Evolutionary conservation across 352 stramenopile species (phyloP), one percentile per base, ranked within the genome.

Genomic region (Globisporangium nagaii): DNA sequence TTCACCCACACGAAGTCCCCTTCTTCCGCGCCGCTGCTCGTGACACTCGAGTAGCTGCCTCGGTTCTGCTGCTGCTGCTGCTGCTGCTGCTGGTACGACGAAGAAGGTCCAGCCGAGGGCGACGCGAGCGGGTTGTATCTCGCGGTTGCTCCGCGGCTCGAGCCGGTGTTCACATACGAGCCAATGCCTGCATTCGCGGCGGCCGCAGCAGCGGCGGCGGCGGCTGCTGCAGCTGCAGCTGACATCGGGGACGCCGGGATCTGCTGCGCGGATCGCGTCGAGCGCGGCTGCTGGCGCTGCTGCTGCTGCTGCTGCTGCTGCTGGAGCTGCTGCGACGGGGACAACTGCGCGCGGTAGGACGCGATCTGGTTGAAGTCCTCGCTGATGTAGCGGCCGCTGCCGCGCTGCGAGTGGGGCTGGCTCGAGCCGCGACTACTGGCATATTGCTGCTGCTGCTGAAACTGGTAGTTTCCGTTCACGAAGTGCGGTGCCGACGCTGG

Each of bases 1-100:
- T 59, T 70, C 11, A 87, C 70, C 79, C 79, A 89, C 1, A 89
- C 76, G 44, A 75, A 84, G 30, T 89, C 74, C 11, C 79, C 79
- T 55, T 89, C 79, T 51, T 89, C 79, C 1, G 83, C 53, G 15
- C 41, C 32, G 22, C 32, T 50, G 51, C 51, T 58, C 40, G 51
- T 43, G 40, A 43, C 40, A 12, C 51, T 58, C 30, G 51, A 58
- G 22, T 50, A 58, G 40, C 51, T 58, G 20, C 47, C 47, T 24
- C 30, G 40, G 31, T 52, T 59, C 15, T 24, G 19, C 1, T 54
- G 25, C 15, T 53, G 28, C 1, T 35, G 32, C 45, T 39, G 51
- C 28, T 24, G 19, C 1, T 54, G 25, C 15, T 53, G 28, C 1
- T 35, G 32, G 44, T 39, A 40, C 28, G n/a, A 25, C 22, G 42